These are phyloP conservation scores for Nemophila menziesii DNA, from an alignment of 257 asterid species.

Conservation along the genomic window DNA sequence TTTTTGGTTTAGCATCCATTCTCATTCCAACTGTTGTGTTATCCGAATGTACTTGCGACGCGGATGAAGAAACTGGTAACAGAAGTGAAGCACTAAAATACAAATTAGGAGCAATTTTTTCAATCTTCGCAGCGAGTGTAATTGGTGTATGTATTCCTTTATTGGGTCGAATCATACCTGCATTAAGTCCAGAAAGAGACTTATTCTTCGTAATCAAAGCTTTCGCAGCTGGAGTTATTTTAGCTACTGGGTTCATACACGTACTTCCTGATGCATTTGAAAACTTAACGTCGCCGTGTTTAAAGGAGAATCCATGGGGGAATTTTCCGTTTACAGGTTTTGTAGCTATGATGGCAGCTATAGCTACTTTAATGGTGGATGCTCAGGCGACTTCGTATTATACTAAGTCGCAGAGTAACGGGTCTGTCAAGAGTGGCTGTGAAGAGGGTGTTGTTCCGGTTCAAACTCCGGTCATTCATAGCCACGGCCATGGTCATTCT, in stretches of 20 bases:
- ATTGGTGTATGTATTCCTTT: constrained; percentile 44
- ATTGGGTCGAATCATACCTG: constrained; percentile 24
- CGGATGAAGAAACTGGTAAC: constrained; percentile 7
- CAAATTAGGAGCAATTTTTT: constrained; percentile 31
- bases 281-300: constrained; percentile 37
- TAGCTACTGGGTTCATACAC: constrained; percentile 53
- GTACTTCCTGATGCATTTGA: constrained; percentile 49
- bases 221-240: constrained; percentile 55
- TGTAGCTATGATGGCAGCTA: constrained; percentile 39
- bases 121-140: constrained; percentile 34
- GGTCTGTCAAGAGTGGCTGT: no score
- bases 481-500: no score
- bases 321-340: constrained; percentile 46
- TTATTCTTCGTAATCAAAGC: constrained; percentile 59
- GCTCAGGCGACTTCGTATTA: constrained; percentile 39
- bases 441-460: no score
- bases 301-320: constrained; percentile 33
- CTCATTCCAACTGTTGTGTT: background rate
- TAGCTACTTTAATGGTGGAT: constrained; percentile 40
- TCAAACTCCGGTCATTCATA: no score
- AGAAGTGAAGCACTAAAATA: constrained; percentile 30
- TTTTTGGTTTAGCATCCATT: no score
- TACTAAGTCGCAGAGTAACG: no score
- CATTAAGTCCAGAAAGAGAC: constrained; percentile 39
- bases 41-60: constrained; percentile 7